Percentiles rank a stretch among this genome's conserved stretches.
Evolutionary conservation across 495 filamentous ascomycete species (phyloP).

Genomic region (Penicillium paxilli): DNA sequence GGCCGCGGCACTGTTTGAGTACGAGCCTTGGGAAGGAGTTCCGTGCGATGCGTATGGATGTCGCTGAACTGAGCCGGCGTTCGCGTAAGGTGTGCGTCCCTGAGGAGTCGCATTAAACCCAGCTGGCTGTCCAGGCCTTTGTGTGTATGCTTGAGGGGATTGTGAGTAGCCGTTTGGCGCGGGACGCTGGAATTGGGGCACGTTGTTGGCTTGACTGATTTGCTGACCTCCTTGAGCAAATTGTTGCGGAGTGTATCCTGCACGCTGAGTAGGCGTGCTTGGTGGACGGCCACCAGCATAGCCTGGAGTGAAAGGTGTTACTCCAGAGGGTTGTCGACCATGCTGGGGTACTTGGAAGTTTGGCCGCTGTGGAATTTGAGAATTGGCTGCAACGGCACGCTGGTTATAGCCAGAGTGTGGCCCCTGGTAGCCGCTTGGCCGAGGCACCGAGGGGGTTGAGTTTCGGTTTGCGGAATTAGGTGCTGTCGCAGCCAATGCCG

Average conservation of each 20-base stretch:
- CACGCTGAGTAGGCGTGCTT: constrained; percentile 44
- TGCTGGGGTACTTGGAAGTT: constrained; percentile 42
- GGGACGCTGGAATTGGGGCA: constrained; percentile 40
- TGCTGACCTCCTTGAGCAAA: constrained; percentile 41
- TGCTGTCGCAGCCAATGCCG: constrained; percentile 23
- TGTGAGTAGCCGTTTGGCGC: constrained; percentile 44
- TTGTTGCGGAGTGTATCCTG: constrained; percentile 33
- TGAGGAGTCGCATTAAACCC: constrained; percentile 35
- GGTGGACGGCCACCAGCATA: constrained; percentile 40
- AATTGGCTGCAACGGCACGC: constrained; percentile 32
- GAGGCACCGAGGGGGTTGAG: constrained; percentile 30
- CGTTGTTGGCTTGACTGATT: constrained; percentile 36
- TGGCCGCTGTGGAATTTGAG: constrained; percentile 32
- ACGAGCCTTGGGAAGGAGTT: constrained; percentile 33
- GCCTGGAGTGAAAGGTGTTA: constrained; percentile 34
- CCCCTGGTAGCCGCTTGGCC: constrained; percentile 31
- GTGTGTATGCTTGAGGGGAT: constrained; percentile 42
- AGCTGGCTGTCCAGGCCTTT: constrained; percentile 39
- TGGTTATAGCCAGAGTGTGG: constrained; percentile 35
- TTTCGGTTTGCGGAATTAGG: constrained; percentile 27
- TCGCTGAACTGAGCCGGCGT: constrained; percentile 25
- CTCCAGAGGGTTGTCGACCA: constrained; percentile 39
- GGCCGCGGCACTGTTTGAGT: constrained; percentile 42
- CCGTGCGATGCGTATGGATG: constrained; percentile 10
- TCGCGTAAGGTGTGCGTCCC: constrained; percentile 32